Base-by-base conservation (phyloP, 2,329 filamentous ascomycete genomes). In the Fusarium odoratissimum region DNA sequence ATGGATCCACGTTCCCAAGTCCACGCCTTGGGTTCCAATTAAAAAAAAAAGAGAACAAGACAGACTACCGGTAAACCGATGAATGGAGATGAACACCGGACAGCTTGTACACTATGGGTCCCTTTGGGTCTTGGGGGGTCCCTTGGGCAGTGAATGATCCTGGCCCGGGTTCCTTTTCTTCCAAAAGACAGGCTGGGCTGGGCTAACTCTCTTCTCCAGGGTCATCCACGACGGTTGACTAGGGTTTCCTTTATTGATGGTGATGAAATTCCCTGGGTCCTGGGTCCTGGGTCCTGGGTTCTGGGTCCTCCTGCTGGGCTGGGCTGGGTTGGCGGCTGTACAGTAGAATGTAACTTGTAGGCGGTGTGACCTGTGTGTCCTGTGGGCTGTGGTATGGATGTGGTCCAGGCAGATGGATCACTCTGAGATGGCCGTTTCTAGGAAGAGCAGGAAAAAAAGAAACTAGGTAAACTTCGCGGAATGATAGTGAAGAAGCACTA, bases 61-160 rank as follows among this genome's bases (percentile, higher is more conserved):
- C 42, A 58, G 41, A 49, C 55, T 49, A 58, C 55, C 55, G 55
- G 55, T 77, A 78, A 74, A 75, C 66, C 72, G 72, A 75, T 60
- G 75, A 75, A 57, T 48, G 54, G 54, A 54, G 33, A 57, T 57
- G 55, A 28, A 49, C 55, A 58, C 31, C 55, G 33, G 55, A 74
- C 74, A 75, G 69, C 71, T 75, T 75, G 75, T 73, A 77, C 77
- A 78, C 73, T 71, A 76, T 76, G 76, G 77, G 74, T 73, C 77
- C 75, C 44, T 46, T 58, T 76, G 74, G 77, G 75, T 73, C 76
- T 74, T 35, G 38, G 33, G 54, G 54, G 55, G 41, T 58, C 55
- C 54, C 55, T 76, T 69, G 76, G 76, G 75, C 75, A 75, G 73
- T 77, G 77, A 73, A 70, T 76, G 76, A 78, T 78, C 77, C 77